phyloP scores from a whole-genome alignment of 345 rosid species.

The Boechera stricta region DNA sequence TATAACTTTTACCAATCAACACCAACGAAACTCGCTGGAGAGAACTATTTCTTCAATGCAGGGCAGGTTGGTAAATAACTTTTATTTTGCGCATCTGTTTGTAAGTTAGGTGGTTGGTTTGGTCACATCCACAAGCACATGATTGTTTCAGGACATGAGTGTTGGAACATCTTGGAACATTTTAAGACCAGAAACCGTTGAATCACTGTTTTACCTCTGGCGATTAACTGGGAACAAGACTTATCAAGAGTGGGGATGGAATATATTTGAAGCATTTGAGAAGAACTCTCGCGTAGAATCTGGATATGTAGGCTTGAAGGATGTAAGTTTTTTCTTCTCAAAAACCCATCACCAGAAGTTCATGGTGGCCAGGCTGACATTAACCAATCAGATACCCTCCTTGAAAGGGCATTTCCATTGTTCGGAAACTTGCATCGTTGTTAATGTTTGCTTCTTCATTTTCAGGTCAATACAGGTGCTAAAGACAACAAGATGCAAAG shows the following conservation, averaged over 20 bases:
- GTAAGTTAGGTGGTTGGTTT: conserved; percentile 20
- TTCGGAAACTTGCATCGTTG: neutral
- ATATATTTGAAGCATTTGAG: conserved; percentile 94
- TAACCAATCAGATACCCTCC: neutral
- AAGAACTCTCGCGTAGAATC: conserved; percentile 82
- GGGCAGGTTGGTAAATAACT: conserved; percentile 56
- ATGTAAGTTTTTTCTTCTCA: conserved; percentile 56
- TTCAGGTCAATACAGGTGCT: conserved; percentile 79
- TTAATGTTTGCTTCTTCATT: neutral
- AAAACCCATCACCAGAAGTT: neutral
- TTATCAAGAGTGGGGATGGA: conserved; percentile 99
- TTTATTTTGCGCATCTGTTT: neutral
- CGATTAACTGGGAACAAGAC: conserved; percentile 94
- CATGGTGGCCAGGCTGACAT: neutral
- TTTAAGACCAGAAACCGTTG: conserved; percentile 93
- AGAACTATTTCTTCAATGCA: conserved; percentile 82
- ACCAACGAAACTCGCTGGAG: conserved; percentile 93
- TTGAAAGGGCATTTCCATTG: neutral
- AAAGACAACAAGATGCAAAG: conserved; percentile 98
- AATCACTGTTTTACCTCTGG: conserved; percentile 94
- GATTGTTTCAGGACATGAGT: conserved; percentile 77
- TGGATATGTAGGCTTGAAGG: conserved; percentile 95
- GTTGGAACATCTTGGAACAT: conserved; percentile 99
- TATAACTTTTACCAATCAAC: conserved; percentile 95
- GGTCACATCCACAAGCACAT: conserved; percentile 18